Evolutionary conservation across 208 protist genomes (phyloP), one percentile per base, ranked within the genome.

Genomic region (Trypanosoma mega): DNA sequence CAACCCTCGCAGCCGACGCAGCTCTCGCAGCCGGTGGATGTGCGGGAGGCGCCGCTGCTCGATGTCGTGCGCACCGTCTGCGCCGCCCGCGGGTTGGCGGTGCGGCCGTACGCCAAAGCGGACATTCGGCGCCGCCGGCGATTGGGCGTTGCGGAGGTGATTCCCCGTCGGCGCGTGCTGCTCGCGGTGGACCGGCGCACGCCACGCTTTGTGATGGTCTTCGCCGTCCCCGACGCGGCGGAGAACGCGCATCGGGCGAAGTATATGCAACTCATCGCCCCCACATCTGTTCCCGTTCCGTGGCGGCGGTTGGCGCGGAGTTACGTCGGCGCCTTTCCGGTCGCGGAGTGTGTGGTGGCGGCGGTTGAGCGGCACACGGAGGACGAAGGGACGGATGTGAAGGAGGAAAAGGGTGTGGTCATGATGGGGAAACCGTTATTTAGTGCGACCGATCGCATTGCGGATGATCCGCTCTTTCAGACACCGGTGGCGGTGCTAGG

Each of bases 21-120:
- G 5, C 52, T 23, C 43, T 39, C 49, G n/a, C 50, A 72, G 0
- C 63, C 49, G 27, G 34, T 64, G 26, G 74, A 80, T 21, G 31
- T 85, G n/a, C 60, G 74, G n/a, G 70, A 77, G 33, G 74, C 77
- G 0, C 80, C 83, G 27, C 4, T 85, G 14, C 68, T 87, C 18
- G 68, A 83, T 30, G 78, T 76, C 3, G 26, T 90, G 4, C 66
- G 44, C 12, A 65, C 68, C 39, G 55, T 90, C 1, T 90, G 79
- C 52, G 43, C 4, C 0, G 9, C 27, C 1, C 73, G 80, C 16
- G 52, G 63, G 21, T 58, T 90, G 12, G 27, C 46, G n/a, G 66
- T 90, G 45, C 55, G 52, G 18, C 64, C 70, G 3, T 51, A 80
- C n/a, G 55, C 52, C 4, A 76, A 54, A n/a, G 44, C 56, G 8